A percentile compares a stretch with the other conserved stretches of the same genome.
Evolutionary conservation across 441 rosid genomes (phyloP).

Genomic region (Populus trichocarpa): DNA sequence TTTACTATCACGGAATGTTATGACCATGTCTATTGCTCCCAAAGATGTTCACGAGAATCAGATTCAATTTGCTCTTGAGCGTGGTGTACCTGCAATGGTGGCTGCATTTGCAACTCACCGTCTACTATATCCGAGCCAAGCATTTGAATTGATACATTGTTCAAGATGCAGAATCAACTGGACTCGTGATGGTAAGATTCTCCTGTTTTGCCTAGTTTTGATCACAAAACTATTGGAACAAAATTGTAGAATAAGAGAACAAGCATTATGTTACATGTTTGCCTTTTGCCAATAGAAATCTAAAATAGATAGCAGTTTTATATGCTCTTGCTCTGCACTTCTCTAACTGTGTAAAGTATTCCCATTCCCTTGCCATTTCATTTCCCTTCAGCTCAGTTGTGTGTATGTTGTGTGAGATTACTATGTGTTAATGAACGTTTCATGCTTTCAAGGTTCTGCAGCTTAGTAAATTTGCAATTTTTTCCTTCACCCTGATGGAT

Average conservation of each 20-base stretch:
- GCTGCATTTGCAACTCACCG: slow-evolving; percentile 88
- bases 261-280: background rate
- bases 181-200: slow-evolving; percentile 89
- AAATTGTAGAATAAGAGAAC: background rate
- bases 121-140: slow-evolving; percentile 87
- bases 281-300: background rate
- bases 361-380: background rate
- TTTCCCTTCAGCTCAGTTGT: background rate
- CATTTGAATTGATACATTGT: slow-evolving; percentile 95
- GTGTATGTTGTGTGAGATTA: background rate
- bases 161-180: slow-evolving; percentile 98
- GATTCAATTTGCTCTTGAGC: slow-evolving; percentile 98
- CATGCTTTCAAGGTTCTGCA: slow-evolving; percentile 2
- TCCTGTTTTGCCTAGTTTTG: slow-evolving; percentile 1
- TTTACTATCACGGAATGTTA: slow-evolving; percentile 64
- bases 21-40: slow-evolving; percentile 90
- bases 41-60: slow-evolving; percentile 99
- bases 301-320: background rate
- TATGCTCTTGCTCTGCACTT: background rate
- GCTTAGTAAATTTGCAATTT: background rate
- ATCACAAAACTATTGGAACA: background rate
- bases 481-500: background rate
- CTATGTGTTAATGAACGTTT: background rate
- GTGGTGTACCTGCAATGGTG: slow-evolving; percentile 98
- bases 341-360: background rate